Evolutionary conservation across 2,329 filamentous ascomycete species (phyloP).

Genomic region (Penicillium sp.): DNA sequence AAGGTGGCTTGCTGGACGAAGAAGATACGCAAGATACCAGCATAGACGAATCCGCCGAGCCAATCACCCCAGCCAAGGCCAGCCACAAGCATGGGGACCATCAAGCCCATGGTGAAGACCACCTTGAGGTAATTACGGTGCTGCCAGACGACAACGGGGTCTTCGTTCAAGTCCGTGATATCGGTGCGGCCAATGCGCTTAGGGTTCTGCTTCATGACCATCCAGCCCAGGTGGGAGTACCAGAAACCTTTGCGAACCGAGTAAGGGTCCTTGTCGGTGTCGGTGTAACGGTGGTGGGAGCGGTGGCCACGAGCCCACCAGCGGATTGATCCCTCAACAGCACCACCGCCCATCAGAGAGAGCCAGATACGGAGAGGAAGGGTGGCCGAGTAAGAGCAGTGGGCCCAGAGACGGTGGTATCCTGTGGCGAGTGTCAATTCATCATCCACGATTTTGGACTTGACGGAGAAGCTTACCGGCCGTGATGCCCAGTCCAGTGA

Average conservation of each 20-base stretch:
- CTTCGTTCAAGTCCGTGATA: constrained; percentile 81
- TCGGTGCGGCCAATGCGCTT: constrained; percentile 83
- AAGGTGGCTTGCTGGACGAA: constrained; percentile 89
- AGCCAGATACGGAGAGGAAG: constrained; percentile 74
- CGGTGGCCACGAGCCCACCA: constrained; percentile 88
- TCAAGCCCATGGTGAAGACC: constrained; percentile 68
- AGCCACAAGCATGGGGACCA: constrained; percentile 68
- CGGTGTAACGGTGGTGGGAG: constrained; percentile 85
- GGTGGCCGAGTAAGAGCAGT: constrained; percentile 73
- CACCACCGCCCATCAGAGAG: constrained; percentile 72
- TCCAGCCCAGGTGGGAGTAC: constrained; percentile 83
- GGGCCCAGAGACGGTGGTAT: constrained; percentile 80
- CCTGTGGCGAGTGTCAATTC: constrained; percentile 37
- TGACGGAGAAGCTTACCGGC: constrained; percentile 51
- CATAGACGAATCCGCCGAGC: constrained; percentile 76
- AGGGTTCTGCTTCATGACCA: constrained; percentile 89
- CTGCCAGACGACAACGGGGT: constrained; percentile 79
- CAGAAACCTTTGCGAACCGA: constrained; percentile 81
- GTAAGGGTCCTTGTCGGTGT: constrained; percentile 88
- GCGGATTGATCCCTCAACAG: constrained; percentile 76
- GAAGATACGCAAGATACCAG: constrained; percentile 77
- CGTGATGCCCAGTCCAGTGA: constrained; percentile 73
- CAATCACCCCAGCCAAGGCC: constrained; percentile 77
- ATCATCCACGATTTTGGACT: not conserved
- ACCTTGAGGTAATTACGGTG: constrained; percentile 80